These are phyloP conservation scores for Primulina tabacum DNA, from an alignment of 257 asterid genomes.

Conservation along the genomic window DNA sequence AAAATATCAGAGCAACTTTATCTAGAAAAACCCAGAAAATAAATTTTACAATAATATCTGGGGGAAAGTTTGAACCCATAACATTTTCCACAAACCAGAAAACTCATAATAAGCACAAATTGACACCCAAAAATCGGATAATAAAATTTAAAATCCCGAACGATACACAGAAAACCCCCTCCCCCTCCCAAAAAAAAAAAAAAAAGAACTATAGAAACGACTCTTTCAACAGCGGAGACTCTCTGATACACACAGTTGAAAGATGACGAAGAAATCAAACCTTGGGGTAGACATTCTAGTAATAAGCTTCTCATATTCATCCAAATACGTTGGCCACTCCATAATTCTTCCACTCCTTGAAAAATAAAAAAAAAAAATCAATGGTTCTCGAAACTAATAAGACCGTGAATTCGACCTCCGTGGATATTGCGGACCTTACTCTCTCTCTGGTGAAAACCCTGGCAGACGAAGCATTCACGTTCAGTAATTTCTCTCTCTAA, in stretches of 20 bases:
- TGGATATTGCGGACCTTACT: background rate
- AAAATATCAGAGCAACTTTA: background rate
- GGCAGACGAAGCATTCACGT: slow-evolving; percentile 5
- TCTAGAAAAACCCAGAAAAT: background rate
- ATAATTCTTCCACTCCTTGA: slow-evolving; percentile 22
- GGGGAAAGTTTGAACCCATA: background rate
- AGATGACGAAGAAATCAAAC: slow-evolving; percentile 29
- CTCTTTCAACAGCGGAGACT: background rate
- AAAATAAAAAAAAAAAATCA: background rate
- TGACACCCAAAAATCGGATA: background rate
- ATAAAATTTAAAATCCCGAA: background rate
- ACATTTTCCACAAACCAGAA: background rate
- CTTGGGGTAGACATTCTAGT: slow-evolving; percentile 88
- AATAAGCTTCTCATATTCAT: slow-evolving; percentile 91
- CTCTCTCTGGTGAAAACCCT: slow-evolving; percentile 28
- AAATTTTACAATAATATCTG: background rate
- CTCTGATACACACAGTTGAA: background rate
- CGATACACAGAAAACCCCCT: background rate
- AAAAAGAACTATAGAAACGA: background rate
- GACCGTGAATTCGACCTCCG: background rate
- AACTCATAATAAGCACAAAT: background rate
- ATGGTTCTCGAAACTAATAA: background rate
- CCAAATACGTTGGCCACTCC: slow-evolving; percentile 77
- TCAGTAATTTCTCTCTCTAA: slow-evolving; percentile 27
- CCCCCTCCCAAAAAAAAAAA: too few species aligned